Evolutionary conservation across 257 asterid species (phyloP).

Genomic region (Ehretia macrophylla): DNA sequence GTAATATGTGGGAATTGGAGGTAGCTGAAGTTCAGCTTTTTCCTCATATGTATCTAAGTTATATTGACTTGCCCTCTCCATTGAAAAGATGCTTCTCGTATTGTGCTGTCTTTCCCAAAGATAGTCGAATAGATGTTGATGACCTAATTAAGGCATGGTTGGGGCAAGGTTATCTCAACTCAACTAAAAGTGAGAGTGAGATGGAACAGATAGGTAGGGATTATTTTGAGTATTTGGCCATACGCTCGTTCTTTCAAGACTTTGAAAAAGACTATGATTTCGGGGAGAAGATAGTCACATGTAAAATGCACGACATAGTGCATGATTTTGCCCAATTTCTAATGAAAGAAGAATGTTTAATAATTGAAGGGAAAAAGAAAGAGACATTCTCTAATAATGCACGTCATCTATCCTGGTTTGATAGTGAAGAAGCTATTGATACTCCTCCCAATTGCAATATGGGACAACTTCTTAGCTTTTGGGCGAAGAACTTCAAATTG

Average conservation of each 20-base stretch:
- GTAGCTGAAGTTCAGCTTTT: not conserved
- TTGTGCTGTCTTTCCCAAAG: not conserved
- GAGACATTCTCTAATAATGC: not conserved
- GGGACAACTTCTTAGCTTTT: not conserved
- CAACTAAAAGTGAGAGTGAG: not conserved
- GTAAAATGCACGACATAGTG: constrained; percentile 6
- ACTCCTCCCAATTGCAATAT: not conserved
- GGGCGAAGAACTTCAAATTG: not conserved
- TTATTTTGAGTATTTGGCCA: not conserved
- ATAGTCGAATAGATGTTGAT: not conserved
- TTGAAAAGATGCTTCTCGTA: not conserved
- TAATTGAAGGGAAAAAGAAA: not conserved
- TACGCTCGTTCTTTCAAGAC: not conserved
- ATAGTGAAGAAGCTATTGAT: not conserved
- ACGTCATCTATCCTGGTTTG: not conserved
- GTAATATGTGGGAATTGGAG: no score
- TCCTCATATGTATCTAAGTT: not conserved
- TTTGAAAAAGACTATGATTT: not conserved
- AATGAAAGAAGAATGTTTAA: not conserved
- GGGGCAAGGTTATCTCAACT: not conserved
- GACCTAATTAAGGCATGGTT: not conserved
- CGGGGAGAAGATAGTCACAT: not conserved
- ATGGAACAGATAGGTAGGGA: not conserved
- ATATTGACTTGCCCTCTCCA: not conserved
- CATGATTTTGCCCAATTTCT: constrained; percentile 1